Percentiles rank a stretch among this genome's conserved stretches.
These are phyloP conservation scores for Nemania abortiva DNA, from an alignment of 2,329 filamentous ascomycete genomes.

Conservation along the genomic window DNA sequence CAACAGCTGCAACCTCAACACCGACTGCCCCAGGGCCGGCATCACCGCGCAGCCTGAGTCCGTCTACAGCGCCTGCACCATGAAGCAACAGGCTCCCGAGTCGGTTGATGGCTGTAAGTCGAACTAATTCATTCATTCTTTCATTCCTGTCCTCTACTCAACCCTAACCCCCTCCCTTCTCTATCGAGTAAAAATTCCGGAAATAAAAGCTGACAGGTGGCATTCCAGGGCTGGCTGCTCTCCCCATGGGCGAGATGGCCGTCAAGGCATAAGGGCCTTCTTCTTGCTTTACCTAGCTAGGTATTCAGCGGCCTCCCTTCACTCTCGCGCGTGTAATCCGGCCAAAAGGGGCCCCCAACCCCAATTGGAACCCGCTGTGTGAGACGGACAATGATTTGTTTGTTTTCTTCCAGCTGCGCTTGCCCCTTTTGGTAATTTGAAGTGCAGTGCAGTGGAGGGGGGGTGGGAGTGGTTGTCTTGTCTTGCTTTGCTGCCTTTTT, in stretches of 20 bases:
- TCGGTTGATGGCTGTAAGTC: conserved; percentile 62
- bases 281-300: no score
- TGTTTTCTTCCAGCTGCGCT: not conserved
- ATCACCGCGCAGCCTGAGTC: conserved; percentile 60
- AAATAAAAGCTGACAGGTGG: conserved; percentile 27
- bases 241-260: conserved; percentile 51
- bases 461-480: no score
- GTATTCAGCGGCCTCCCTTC: not conserved
- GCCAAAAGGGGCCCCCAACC: no score
- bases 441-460: not conserved
- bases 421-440: conserved; percentile 1
- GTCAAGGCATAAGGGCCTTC: conserved; percentile 46
- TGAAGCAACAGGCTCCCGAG: conserved; percentile 61
- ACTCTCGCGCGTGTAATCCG: not conserved
- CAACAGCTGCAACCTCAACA: conserved; percentile 61
- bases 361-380: not conserved
- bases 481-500: conserved; percentile 12
- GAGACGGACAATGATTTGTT: not conserved
- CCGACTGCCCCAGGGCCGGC: conserved; percentile 57
- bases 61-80: conserved; percentile 60
- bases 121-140: not conserved
- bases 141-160: not conserved
- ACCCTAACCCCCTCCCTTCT: no score
- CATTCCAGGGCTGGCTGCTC: conserved; percentile 45
- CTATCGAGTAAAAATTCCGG: not conserved